These are phyloP conservation scores for Pseudogymnoascus sp. DNA, from an alignment of 2,329 filamentous ascomycete species.

Conservation along the genomic window DNA sequence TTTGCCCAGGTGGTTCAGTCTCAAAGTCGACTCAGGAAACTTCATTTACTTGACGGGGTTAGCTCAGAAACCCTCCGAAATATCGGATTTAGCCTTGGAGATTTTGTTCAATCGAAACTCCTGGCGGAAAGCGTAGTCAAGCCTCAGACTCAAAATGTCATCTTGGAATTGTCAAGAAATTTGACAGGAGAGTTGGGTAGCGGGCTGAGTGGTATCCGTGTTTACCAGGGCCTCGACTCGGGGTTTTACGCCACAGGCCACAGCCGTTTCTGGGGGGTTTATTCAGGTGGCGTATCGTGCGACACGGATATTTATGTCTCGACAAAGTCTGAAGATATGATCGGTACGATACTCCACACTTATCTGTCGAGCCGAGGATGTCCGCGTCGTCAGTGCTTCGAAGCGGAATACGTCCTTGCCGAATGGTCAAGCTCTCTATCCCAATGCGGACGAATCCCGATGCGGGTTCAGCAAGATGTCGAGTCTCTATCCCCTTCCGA, in stretches of 20 bases:
- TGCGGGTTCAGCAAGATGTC: conserved; percentile 35
- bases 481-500: conserved; percentile 35
- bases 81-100: conserved; percentile 18
- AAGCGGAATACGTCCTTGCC: conserved; percentile 32
- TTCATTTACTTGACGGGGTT: conserved; percentile 20
- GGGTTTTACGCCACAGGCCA: conserved; percentile 30
- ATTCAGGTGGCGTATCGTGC: conserved; percentile 18
- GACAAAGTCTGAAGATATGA: conserved; percentile 27
- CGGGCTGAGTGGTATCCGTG: conserved; percentile 23
- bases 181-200: not conserved
- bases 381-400: conserved; percentile 28
- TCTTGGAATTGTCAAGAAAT: conserved; percentile 18
- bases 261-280: conserved; percentile 31
- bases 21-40: conserved; percentile 23
- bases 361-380: conserved; percentile 33
- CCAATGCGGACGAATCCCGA: conserved; percentile 21
- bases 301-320: conserved; percentile 31
- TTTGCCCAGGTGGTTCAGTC: conserved; percentile 21
- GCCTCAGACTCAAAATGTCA: conserved; percentile 12
- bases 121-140: conserved; percentile 22
- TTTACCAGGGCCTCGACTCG: conserved; percentile 32
- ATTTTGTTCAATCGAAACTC: conserved; percentile 26
- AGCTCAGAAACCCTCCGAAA: conserved; percentile 18
- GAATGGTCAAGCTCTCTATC: conserved; percentile 29
- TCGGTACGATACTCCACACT: conserved; percentile 30